Evolutionary conservation across 192 early-diverging fungal genomes (phyloP).

Genomic region (Linderina pennispora): DNA sequence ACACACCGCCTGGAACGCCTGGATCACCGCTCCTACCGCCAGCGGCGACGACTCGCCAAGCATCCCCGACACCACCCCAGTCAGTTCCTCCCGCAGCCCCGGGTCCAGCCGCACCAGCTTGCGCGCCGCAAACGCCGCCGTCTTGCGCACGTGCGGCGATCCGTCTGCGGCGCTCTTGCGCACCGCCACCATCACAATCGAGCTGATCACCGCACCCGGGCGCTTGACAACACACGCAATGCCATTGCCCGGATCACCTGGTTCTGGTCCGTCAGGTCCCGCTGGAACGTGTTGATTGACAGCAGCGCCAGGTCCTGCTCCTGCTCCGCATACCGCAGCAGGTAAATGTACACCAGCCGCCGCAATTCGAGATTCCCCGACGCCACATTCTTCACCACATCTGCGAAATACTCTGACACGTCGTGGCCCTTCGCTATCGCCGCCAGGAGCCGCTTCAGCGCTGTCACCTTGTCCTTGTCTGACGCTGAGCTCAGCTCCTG

Average conservation of each 20-base stretch:
- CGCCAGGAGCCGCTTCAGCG: slow-evolving; percentile 85
- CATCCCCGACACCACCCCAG: slow-evolving; percentile 68
- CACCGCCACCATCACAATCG: slow-evolving; percentile 87
- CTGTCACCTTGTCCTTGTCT: slow-evolving; percentile 91
- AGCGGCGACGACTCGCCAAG: slow-evolving; percentile 80
- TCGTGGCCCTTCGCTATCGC: slow-evolving; percentile 88
- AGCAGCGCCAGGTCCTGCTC: slow-evolving; percentile 94
- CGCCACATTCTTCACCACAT: slow-evolving; percentile 97
- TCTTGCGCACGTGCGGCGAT: slow-evolving; percentile 90
- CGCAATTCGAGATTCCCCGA: slow-evolving; percentile 83
- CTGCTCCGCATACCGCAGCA: slow-evolving; percentile 91
- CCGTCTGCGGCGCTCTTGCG: slow-evolving; percentile 80
- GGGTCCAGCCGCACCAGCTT: slow-evolving; percentile 77
- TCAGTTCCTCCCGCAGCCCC: slow-evolving; percentile 63
- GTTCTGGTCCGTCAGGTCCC: slow-evolving; percentile 88
- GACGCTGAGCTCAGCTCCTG: slow-evolving; percentile 71
- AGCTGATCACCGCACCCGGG: slow-evolving; percentile 86
- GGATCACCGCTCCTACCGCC: slow-evolving; percentile 81
- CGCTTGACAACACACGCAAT: slow-evolving; percentile 90
- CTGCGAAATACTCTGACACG: slow-evolving; percentile 85
- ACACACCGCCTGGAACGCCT: slow-evolving; percentile 82
- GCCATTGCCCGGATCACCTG: slow-evolving; percentile 94
- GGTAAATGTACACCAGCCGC: slow-evolving; percentile 94
- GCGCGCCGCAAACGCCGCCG: slow-evolving; percentile 83
- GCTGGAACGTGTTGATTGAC: slow-evolving; percentile 98